These are phyloP conservation scores for Aspergillus nomiae DNA, from an alignment of 2,329 filamentous ascomycete genomes.

Conservation along the genomic window DNA sequence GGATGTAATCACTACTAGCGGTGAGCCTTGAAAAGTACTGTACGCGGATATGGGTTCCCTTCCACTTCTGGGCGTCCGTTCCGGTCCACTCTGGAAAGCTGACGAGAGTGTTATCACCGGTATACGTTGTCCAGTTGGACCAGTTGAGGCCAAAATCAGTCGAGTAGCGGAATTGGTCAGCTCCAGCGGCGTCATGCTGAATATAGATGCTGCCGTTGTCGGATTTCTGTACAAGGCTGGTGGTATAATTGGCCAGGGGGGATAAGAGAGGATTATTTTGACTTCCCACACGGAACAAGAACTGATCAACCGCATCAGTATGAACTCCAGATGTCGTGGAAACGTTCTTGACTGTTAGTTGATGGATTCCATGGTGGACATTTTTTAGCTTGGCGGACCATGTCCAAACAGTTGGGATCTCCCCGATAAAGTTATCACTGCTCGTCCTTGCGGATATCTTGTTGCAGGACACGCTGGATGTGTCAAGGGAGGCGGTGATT, in stretches of 20 bases:
- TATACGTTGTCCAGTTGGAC: slow-evolving; percentile 61
- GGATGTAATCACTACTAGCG: slow-evolving; percentile 63
- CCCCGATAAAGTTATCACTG: slow-evolving; percentile 47
- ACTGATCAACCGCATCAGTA: slow-evolving; percentile 59
- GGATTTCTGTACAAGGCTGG: slow-evolving; percentile 51
- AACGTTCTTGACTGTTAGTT: slow-evolving; percentile 59
- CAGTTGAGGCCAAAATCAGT: slow-evolving; percentile 63
- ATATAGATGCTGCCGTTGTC: slow-evolving; percentile 50
- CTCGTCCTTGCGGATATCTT: slow-evolving; percentile 36
- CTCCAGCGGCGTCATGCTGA: slow-evolving; percentile 61
- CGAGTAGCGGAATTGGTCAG: slow-evolving; percentile 64
- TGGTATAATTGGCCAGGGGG: slow-evolving; percentile 61
- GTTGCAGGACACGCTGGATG: slow-evolving; percentile 48
- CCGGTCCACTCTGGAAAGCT: slow-evolving; percentile 58
- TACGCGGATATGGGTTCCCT: slow-evolving; percentile 62
- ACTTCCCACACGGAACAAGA: slow-evolving; percentile 63
- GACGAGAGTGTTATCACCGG: slow-evolving; percentile 53
- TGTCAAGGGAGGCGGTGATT: slow-evolving; percentile 47
- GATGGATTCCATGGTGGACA: slow-evolving; percentile 63
- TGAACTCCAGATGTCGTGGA: slow-evolving; percentile 43
- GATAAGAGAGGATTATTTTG: slow-evolving; percentile 63
- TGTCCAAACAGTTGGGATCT: slow-evolving; percentile 57
- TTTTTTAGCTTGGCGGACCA: slow-evolving; percentile 56
- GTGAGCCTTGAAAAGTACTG: slow-evolving; percentile 64
- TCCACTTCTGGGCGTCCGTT: slow-evolving; percentile 60